Conservation (phyloP, 129 eudicot species). For the Glebionis coronaria region DNA sequence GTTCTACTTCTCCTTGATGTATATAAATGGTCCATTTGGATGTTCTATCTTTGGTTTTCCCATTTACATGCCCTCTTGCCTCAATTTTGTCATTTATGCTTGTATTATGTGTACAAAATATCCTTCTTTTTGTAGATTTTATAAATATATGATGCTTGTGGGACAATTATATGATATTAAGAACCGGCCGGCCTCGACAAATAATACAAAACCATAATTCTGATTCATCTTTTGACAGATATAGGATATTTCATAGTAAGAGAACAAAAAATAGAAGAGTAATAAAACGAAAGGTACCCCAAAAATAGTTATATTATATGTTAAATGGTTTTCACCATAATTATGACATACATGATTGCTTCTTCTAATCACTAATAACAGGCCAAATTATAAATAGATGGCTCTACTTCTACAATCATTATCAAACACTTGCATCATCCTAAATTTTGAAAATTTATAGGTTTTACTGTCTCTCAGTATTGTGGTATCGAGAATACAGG, state of each 20-base stretch:
- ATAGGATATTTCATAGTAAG: too few relatives aligned
- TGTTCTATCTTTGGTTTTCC: conserved; percentile 26
- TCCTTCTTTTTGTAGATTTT: conserved; percentile 16
- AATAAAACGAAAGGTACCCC: not conserved
- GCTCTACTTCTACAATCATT: conserved; percentile 8
- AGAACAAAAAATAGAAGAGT: conserved; percentile 3
- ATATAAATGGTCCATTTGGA: not conserved
- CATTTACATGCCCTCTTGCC: conserved; percentile 22
- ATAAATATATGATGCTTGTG: not conserved
- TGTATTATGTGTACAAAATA: conserved; percentile 24
- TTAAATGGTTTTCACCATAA: conserved; percentile 1
- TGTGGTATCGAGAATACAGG: not conserved
- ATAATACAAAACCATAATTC: not conserved
- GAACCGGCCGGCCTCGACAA: too few relatives aligned
- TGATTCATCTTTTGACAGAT: not conserved
- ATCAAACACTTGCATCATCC: conserved; percentile 16
- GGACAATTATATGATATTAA: conserved; percentile 5
- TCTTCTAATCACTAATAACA: not conserved
- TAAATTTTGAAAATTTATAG: not conserved
- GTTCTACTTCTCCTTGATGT: conserved; percentile 16
- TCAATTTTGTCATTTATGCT: conserved; percentile 14
- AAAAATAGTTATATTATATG: not conserved
- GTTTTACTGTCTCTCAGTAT: not conserved
- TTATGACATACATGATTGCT: not conserved
- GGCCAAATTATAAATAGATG: not conserved